These are phyloP conservation scores for Cyberlindnera maritima DNA, from an alignment of 805 yeast species.

Conservation along the genomic window DNA sequence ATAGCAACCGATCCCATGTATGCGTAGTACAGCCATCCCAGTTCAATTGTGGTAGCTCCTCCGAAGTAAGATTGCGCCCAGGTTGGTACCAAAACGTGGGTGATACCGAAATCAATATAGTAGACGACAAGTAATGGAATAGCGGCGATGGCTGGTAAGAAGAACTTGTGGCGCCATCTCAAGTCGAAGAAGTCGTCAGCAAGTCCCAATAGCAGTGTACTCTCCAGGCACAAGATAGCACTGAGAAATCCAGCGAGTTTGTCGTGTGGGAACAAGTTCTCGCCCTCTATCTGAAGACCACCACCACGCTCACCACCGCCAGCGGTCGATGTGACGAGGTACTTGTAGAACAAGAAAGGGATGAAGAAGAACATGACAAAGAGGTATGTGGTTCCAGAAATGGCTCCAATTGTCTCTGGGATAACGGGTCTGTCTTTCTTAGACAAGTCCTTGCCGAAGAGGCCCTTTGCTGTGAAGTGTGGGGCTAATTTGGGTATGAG, in stretches of 20 bases:
- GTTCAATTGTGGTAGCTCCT: conserved; percentile 50
- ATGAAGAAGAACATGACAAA: conserved; percentile 80
- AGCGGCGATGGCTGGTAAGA: conserved; percentile 91
- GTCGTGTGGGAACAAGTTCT: conserved; percentile 63
- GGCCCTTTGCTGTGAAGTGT: conserved; percentile 71
- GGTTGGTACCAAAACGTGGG: conserved; percentile 77
- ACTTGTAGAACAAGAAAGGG: conserved; percentile 83
- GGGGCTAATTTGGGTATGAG: conserved; percentile 69
- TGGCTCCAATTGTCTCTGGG: conserved; percentile 93
- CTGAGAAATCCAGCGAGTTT: conserved; percentile 83
- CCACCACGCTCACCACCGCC: conserved; percentile 58
- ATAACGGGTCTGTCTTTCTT: conserved; percentile 71
- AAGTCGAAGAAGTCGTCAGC: conserved; percentile 95
- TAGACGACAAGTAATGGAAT: conserved; percentile 89
- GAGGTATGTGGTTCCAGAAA: conserved; percentile 77
- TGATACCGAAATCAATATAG: conserved; percentile 90
- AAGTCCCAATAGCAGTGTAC: conserved; percentile 81
- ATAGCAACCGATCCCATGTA: conserved; percentile 93
- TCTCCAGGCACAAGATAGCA: conserved; percentile 78
- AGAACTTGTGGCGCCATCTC: conserved; percentile 96
- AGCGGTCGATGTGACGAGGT: conserved; percentile 54
- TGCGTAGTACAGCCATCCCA: conserved; percentile 75
- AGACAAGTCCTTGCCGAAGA: conserved; percentile 81
- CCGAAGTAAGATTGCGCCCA: conserved; percentile 48
- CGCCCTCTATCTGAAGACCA: conserved; percentile 25